Conservation (phyloP, 139 green algal species). For the Klebsormidium nitens region DNA sequence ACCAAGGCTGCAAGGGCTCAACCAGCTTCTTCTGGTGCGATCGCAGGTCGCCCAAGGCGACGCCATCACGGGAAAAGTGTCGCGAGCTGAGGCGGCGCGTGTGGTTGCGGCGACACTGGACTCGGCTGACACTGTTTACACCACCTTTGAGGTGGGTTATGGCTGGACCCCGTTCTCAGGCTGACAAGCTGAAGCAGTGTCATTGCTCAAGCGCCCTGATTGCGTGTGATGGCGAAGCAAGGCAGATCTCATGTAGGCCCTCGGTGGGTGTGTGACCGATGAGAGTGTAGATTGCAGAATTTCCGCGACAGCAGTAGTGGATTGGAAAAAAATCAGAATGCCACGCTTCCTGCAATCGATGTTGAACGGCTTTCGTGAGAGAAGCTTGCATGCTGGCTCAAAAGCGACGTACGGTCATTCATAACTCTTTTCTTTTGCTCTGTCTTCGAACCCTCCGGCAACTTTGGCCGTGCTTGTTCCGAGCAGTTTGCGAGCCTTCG, state of each 20-base stretch:
- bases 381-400: too few relatives aligned
- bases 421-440: too few relatives aligned
- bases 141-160: constrained; percentile 1
- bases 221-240: neutral
- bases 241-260: neutral
- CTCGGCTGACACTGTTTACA: neutral
- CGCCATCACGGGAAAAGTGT: neutral
- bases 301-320: neutral
- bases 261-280: neutral
- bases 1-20: too few relatives aligned
- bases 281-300: neutral
- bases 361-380: too few relatives aligned
- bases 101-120: neutral
- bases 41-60: neutral
- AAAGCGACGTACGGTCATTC: too few relatives aligned
- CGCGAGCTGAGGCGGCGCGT: neutral
- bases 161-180: neutral
- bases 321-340: neutral
- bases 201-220: neutral
- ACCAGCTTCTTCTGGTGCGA: too few relatives aligned
- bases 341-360: too few relatives aligned
- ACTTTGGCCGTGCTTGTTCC: too few relatives aligned
- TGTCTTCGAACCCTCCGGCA: too few relatives aligned
- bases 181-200: neutral
- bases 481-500: too few relatives aligned